Evolutionary conservation across 106 monocot species (phyloP), one percentile per base, ranked within the genome.

Genomic region (Narthecium ossifragum): DNA sequence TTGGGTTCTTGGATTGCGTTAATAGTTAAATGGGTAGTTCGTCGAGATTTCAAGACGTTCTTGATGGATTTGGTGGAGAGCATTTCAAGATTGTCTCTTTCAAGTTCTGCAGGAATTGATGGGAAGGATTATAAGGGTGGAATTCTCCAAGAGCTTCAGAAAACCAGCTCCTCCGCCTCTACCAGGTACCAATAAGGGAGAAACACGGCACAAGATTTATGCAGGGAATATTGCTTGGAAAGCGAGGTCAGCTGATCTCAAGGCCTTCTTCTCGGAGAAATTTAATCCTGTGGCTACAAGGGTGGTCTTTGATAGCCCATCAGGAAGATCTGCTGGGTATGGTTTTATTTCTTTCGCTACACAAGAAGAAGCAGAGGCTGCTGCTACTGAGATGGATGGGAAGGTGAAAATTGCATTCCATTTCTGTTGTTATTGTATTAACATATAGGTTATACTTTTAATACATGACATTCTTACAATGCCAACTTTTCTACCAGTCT

Each of bases 171-270:
- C 69, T 15, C 21, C 58, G 12, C 69, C 74, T 27, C 61, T 49
- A 17, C 62, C 59, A 36, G 49, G 17, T 33, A 12, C 73, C 23
- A 20, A 33, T 30, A 8, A 17, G 22, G 48, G 8, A 50, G 76
- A 73, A 45, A 73, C 70, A 45, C 69, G 76, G 6, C 51, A 84
- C 51, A 67, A 73, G 57, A 75, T 98, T 36, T 87, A 90, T 81
- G 90, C 74, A 22, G 83, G 86, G 43, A 98, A 98, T 73, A 78
- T 98, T 60, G 70, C 86, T 46, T 91, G 86, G 90, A 98, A 91
- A 79, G 86, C 74, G 3, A 83, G 96, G 61, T 70, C 90, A 37
- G 59, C 13, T 49, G 61, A 87, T 61, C 80, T 98, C 10, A 87
- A 61, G 46, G 79, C 78, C 0, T 79, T 98, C 30, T 98, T 96